Conservation (phyloP, 179 eudicot genomes). For the Gypsophila paniculata region DNA sequence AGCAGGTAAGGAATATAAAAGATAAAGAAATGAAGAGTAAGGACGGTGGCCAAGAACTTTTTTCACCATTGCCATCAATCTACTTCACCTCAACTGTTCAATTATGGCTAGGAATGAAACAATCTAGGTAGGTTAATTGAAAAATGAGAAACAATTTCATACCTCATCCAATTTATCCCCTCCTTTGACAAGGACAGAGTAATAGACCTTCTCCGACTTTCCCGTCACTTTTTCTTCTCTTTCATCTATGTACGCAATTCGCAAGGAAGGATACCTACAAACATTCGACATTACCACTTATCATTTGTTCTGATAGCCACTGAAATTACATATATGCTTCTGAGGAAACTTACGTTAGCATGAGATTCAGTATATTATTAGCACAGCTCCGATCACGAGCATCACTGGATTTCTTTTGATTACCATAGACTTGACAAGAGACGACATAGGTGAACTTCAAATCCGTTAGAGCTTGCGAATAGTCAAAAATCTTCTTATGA, state of each 20-base stretch:
- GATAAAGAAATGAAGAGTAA: conserved; percentile 10
- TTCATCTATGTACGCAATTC: conserved; percentile 94
- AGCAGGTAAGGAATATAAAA: background rate
- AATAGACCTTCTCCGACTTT: conserved; percentile 66
- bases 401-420: conserved; percentile 75
- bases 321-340: conserved; percentile 4
- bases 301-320: background rate
- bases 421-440: conserved; percentile 91
- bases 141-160: conserved; percentile 18
- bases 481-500: conserved; percentile 46
- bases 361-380: conserved; percentile 71
- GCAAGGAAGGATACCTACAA: conserved; percentile 84
- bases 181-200: conserved; percentile 94
- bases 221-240: conserved; percentile 59
- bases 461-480: conserved; percentile 78
- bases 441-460: conserved; percentile 93
- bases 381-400: conserved; percentile 67
- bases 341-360: conserved; percentile 59
- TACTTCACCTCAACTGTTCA: conserved; percentile 3
- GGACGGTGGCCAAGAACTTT: background rate
- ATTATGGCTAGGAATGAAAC: conserved; percentile 5
- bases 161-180: conserved; percentile 95
- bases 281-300: conserved; percentile 18
- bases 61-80: background rate
- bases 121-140: conserved; percentile 2